A percentile compares a stretch with the other conserved stretches of the same genome.
Evolutionary conservation across 306 rosid genomes (phyloP).

Genomic region (Rosa chinensis): DNA sequence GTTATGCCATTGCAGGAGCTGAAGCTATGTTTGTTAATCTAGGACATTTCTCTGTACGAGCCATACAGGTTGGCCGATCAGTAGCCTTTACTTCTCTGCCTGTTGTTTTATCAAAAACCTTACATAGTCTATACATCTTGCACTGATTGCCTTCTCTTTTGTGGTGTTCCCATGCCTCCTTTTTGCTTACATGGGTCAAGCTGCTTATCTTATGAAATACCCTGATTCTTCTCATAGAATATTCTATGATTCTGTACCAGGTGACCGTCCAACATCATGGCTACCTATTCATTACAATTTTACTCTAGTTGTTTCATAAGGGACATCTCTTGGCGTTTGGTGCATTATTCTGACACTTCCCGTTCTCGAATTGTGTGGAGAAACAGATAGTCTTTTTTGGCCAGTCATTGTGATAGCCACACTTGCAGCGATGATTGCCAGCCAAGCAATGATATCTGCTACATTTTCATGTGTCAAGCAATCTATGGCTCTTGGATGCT

Average conservation of each 20-base stretch:
- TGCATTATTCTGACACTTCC: conserved; percentile 20
- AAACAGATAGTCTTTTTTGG: conserved; percentile 87
- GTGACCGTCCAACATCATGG: conserved; percentile 44
- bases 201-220: conserved; percentile 67
- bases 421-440: conserved; percentile 97
- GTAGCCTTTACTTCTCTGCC: conserved; percentile 21
- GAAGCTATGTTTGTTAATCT: conserved; percentile 99
- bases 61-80: conserved; percentile 69
- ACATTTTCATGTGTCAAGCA: conserved; percentile 96
- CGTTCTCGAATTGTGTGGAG: conserved; percentile 31
- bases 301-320: conserved; percentile 4
- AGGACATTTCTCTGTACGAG: conserved; percentile 82
- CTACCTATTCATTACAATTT: conserved; percentile 8
- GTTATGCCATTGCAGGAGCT: conserved; percentile 62
- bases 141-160: conserved; percentile 81
- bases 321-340: conserved; percentile 12
- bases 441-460: conserved; percentile 99
- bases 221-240: conserved; percentile 49
- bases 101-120: conserved; percentile 10
- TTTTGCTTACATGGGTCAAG: conserved; percentile 97
- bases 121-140: conserved; percentile 13
- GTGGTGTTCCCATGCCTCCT: conserved; percentile 97
- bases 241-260: conserved; percentile 91
- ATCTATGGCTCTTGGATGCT: conserved; percentile 98
- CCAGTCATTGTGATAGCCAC: conserved; percentile 88